These are phyloP conservation scores for Linum lewisii DNA, from an alignment of 345 rosid genomes.

Conservation along the genomic window DNA sequence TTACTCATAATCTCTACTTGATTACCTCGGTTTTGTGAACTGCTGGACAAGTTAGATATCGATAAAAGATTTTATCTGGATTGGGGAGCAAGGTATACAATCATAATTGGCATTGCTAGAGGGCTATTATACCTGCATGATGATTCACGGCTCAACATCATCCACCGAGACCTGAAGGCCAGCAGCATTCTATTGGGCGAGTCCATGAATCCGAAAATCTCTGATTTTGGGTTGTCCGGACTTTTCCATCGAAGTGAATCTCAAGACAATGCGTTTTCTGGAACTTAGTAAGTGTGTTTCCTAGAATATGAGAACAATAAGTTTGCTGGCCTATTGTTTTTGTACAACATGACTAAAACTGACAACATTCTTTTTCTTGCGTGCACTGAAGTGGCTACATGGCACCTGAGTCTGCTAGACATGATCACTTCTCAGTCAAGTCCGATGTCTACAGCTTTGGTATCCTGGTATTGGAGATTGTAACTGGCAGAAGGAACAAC, in stretches of 20 bases:
- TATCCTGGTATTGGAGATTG: conserved; percentile 33
- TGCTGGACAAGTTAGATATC: conserved; percentile 12
- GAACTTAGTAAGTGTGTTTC: conserved; percentile 27
- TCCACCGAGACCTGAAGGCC: conserved; percentile 25
- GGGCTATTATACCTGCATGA: conserved; percentile 23
- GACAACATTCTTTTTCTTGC: not conserved
- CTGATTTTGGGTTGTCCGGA: conserved; percentile 27
- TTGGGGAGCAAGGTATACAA: conserved; percentile 16
- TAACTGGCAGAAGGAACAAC: conserved; percentile 30
- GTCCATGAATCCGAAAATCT: conserved; percentile 24
- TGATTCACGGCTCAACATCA: conserved; percentile 20
- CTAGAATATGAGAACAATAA: not conserved
- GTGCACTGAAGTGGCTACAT: conserved; percentile 36
- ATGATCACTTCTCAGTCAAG: conserved; percentile 30
- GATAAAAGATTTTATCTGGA: conserved; percentile 5
- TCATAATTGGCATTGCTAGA: conserved; percentile 15
- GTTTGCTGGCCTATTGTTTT: not conserved
- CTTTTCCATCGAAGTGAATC: conserved; percentile 22
- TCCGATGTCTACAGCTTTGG: conserved; percentile 43
- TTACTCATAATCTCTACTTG: not conserved
- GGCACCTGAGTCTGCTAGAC: conserved; percentile 39
- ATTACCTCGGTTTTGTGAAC: not conserved
- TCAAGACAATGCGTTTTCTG: conserved; percentile 24
- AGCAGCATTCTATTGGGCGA: conserved; percentile 21
- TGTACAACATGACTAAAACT: no score